Percentiles rank a stretch among this genome's conserved stretches.
These are phyloP conservation scores for Alliaria petiolata DNA, from an alignment of 345 rosid species.

Conservation along the genomic window DNA sequence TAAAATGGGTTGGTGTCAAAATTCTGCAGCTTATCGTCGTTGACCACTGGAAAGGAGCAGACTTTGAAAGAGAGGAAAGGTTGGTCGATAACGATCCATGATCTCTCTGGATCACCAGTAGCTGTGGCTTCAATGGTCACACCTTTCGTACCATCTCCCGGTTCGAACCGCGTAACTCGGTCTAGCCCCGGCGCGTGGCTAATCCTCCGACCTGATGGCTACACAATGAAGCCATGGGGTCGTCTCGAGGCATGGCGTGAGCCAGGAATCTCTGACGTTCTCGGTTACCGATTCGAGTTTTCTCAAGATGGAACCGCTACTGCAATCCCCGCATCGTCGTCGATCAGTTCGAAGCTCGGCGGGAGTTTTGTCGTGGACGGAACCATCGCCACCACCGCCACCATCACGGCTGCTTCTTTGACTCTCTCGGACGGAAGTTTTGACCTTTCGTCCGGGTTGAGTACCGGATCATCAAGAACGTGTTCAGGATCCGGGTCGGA, in stretches of 20 bases:
- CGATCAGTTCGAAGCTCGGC: slow-evolving; percentile 50
- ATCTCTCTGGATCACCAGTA: slow-evolving; percentile 86
- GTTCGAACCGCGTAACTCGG: slow-evolving; percentile 61
- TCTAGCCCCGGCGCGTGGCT: slow-evolving; percentile 86
- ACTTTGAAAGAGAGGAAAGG: slow-evolving; percentile 62
- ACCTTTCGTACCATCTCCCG: slow-evolving; percentile 80
- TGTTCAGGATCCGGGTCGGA: slow-evolving; percentile 69
- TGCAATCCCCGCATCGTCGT: slow-evolving; percentile 34
- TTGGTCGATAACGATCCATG: slow-evolving; percentile 83
- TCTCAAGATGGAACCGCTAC: slow-evolving; percentile 42
- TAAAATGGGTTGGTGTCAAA: background rate
- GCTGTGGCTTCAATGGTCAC: slow-evolving; percentile 95
- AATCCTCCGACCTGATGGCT: slow-evolving; percentile 60
- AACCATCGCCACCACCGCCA: slow-evolving; percentile 23
- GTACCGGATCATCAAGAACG: slow-evolving; percentile 40
- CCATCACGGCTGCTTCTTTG: slow-evolving; percentile 23
- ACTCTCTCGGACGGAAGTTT: slow-evolving; percentile 65
- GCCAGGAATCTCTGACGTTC: slow-evolving; percentile 36
- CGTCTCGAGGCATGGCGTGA: slow-evolving; percentile 91
- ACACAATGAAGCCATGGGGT: slow-evolving; percentile 90
- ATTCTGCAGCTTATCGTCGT: slow-evolving; percentile 48
- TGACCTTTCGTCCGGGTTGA: slow-evolving; percentile 46
- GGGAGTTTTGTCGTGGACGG: slow-evolving; percentile 70
- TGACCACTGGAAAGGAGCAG: slow-evolving; percentile 44
- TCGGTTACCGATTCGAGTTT: slow-evolving; percentile 63